Conservation (phyloP, 2,329 filamentous ascomycete species). For the Dothidotthia symphoricarpi region DNA sequence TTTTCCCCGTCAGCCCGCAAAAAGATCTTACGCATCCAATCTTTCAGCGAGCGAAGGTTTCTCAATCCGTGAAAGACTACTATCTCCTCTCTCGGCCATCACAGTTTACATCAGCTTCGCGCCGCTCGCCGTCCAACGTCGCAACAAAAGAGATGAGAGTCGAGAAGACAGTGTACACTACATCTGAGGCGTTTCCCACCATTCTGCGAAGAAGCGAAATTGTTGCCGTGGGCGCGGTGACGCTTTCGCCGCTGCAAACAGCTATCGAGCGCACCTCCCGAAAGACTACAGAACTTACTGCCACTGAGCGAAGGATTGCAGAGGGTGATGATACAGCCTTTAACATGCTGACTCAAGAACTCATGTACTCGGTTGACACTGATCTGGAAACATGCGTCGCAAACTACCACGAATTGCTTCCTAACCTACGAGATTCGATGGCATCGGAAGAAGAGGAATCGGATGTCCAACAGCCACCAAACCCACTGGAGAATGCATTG, state of each 20-base stretch:
- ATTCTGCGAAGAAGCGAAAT: conserved; percentile 88
- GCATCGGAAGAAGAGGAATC: conserved; percentile 40
- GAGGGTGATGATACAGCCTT: conserved; percentile 71
- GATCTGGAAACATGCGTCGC: conserved; percentile 73
- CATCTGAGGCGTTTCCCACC: conserved; percentile 84
- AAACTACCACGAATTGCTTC: conserved; percentile 72
- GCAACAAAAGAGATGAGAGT: conserved; percentile 69
- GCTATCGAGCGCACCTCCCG: conserved; percentile 85
- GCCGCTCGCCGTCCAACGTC: conserved; percentile 66
- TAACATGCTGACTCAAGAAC: conserved; percentile 68
- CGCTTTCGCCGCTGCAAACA: conserved; percentile 75
- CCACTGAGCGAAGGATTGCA: conserved; percentile 70
- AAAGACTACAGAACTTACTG: conserved; percentile 81
- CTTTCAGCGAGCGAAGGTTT: conserved; percentile 83
- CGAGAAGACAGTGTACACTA: conserved; percentile 81
- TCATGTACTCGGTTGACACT: conserved; percentile 74
- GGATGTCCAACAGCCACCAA: conserved; percentile 47
- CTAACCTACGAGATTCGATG: conserved; percentile 46
- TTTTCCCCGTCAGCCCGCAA: conserved; percentile 77
- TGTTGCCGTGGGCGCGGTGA: conserved; percentile 63
- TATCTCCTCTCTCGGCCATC: conserved; percentile 75
- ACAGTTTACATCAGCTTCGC: conserved; percentile 73
- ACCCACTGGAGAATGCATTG: conserved; percentile 71
- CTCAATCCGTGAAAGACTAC: conserved; percentile 81
- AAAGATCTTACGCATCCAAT: conserved; percentile 79